A percentile compares a stretch with the other conserved stretches of the same genome.
Evolutionary conservation across 176 grass and related monocot genomes (phyloP).

Genomic region (Musa troglodytarum): DNA sequence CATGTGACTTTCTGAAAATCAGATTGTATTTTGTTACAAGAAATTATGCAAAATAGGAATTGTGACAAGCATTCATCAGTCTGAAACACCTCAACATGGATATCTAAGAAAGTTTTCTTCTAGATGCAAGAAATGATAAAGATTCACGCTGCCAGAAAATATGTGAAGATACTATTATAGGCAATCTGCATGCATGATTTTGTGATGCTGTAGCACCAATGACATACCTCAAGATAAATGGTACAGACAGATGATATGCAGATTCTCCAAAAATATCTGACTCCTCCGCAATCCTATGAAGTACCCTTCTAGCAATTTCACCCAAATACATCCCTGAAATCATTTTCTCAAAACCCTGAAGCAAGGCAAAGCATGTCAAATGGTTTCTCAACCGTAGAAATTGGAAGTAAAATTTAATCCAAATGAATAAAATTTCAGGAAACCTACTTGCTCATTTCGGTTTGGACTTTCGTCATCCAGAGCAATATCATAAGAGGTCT

Average conservation of each 20-base stretch:
- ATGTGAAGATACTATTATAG: background rate
- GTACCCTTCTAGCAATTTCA: slow-evolving; percentile 73
- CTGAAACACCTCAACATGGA: background rate
- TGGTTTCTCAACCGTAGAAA: background rate
- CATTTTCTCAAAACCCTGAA: slow-evolving; percentile 96
- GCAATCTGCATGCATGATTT: background rate
- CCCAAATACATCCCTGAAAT: slow-evolving; percentile 93
- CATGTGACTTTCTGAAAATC: background rate
- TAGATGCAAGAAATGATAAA: background rate
- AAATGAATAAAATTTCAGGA: slow-evolving; percentile 6
- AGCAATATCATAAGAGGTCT: slow-evolving; percentile 72
- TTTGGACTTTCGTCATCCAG: slow-evolving; percentile 73
- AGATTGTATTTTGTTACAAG: background rate
- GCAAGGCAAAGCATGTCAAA: background rate
- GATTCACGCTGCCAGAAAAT: background rate
- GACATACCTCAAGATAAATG: slow-evolving; percentile 69
- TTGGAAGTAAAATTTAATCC: background rate
- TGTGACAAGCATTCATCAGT: background rate
- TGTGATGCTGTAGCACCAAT: background rate
- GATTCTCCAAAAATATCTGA: slow-evolving; percentile 62
- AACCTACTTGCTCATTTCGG: slow-evolving; percentile 65
- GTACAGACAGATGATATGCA: slow-evolving; percentile 38
- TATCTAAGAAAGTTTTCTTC: too few species aligned
- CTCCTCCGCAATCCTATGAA: slow-evolving; percentile 59
- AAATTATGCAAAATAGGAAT: background rate